Evolutionary conservation across 768 basidiomycete species (phyloP).

Genomic region (Kockovaella imperatae): DNA sequence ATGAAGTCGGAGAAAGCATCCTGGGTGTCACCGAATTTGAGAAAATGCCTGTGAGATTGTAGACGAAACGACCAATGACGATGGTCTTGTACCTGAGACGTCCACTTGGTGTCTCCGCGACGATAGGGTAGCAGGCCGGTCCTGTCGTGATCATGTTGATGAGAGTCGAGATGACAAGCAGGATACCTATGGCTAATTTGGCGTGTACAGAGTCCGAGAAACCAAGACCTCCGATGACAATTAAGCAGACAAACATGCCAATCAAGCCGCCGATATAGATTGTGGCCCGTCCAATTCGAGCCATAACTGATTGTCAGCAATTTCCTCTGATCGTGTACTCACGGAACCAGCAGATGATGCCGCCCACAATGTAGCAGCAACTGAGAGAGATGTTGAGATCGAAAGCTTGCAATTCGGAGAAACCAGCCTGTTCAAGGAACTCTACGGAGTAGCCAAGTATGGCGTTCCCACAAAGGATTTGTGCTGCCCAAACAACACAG

Average conservation of each 20-base stretch:
- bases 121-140: slow-evolving; percentile 24
- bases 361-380: slow-evolving; percentile 21
- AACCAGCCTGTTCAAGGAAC: slow-evolving; percentile 15
- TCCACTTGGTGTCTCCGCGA: slow-evolving; percentile 25
- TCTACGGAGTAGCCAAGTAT: slow-evolving; percentile 25
- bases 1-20: slow-evolving; percentile 12
- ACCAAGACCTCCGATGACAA: slow-evolving; percentile 16
- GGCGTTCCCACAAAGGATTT: slow-evolving; percentile 34
- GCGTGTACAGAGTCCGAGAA: background rate
- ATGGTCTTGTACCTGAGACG: slow-evolving; percentile 38
- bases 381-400: slow-evolving; percentile 23
- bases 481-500: slow-evolving; percentile 32
- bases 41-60: slow-evolving; percentile 26
- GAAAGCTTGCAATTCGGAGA: slow-evolving; percentile 18
- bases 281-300: slow-evolving; percentile 18
- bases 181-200: slow-evolving; percentile 19
- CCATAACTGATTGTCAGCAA: slow-evolving; percentile 5
- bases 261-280: slow-evolving; percentile 28
- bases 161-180: slow-evolving; percentile 26
- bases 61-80: slow-evolving; percentile 24
- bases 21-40: slow-evolving; percentile 19
- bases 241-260: slow-evolving; percentile 15
- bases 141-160: slow-evolving; percentile 25
- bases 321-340: background rate
- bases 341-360: slow-evolving; percentile 22